Conservation (phyloP, 169 alveolate genomes). For the Theileria parva region DNA sequence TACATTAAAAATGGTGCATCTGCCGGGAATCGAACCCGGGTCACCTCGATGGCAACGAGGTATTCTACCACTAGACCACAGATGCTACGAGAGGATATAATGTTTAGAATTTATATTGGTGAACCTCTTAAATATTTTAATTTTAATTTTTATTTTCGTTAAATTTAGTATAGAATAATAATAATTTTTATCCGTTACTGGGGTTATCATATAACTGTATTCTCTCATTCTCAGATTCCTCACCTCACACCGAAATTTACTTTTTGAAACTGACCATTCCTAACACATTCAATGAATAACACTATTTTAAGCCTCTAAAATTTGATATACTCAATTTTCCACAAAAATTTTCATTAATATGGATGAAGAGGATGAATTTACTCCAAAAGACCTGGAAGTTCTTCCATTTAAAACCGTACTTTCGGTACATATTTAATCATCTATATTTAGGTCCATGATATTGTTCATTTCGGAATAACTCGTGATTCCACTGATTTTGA, state of each 20-base stretch:
- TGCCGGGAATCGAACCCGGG: constrained; percentile 99
- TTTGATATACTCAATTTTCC: background rate
- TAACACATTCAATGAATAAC: background rate
- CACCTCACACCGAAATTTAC: background rate
- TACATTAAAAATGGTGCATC: constrained; percentile 78
- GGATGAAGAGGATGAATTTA: constrained; percentile 28
- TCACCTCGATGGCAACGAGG: constrained; percentile 98
- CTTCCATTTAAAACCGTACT: constrained; percentile 52
- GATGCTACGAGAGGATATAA: constrained; percentile 69
- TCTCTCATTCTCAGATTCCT: background rate
- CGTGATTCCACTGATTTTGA: constrained; percentile 6
- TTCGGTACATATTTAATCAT: background rate
- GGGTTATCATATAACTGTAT: background rate
- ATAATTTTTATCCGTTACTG: background rate
- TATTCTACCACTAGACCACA: constrained; percentile 97
- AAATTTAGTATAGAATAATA: background rate
- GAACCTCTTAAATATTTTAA: background rate
- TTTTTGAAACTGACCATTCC: background rate
- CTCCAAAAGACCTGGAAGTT: constrained; percentile 56
- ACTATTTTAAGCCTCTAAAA: background rate
- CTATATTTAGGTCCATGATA: constrained; percentile 47
- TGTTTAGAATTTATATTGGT: constrained; percentile 14
- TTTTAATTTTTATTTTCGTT: background rate
- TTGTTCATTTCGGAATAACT: constrained; percentile 46
- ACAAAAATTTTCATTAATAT: constrained; percentile 3